Conservation (phyloP, 2,329 filamentous ascomycete genomes). For the Calonectria hawksworthii region DNA sequence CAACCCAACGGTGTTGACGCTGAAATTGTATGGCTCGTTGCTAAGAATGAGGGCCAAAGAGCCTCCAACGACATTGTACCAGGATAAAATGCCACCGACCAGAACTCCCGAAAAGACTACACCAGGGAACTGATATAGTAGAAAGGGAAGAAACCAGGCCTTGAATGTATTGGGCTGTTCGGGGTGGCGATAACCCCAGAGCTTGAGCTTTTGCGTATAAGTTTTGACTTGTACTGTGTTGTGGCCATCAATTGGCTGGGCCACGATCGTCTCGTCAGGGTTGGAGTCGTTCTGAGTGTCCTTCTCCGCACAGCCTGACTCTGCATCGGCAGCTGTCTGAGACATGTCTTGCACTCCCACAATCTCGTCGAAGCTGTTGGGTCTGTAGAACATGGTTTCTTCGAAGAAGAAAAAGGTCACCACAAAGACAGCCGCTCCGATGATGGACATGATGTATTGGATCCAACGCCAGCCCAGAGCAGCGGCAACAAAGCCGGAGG, state of each 20-base stretch:
- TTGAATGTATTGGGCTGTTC: slow-evolving; percentile 39
- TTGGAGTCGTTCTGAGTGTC: slow-evolving; percentile 10
- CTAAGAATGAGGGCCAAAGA: slow-evolving; percentile 40
- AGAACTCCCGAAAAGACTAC: slow-evolving; percentile 42
- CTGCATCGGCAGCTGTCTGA: neutral
- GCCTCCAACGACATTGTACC: slow-evolving; percentile 40
- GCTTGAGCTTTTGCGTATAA: slow-evolving; percentile 33
- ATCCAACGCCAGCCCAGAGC: slow-evolving; percentile 44
- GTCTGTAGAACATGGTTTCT: slow-evolving; percentile 43
- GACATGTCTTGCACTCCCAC: slow-evolving; percentile 1
- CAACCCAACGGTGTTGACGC: slow-evolving; percentile 38
- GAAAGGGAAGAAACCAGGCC: slow-evolving; percentile 34
- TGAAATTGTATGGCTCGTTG: slow-evolving; percentile 42
- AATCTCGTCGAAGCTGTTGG: slow-evolving; percentile 4
- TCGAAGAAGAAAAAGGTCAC: slow-evolving; percentile 42
- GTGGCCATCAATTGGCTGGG: neutral
- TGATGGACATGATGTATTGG: slow-evolving; percentile 39
- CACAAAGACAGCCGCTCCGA: slow-evolving; percentile 29
- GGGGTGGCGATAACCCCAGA: slow-evolving; percentile 36
- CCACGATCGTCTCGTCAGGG: neutral
- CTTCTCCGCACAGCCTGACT: slow-evolving; percentile 2
- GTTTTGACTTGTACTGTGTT: slow-evolving; percentile 19
- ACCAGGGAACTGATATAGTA: slow-evolving; percentile 31
- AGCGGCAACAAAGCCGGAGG: slow-evolving; percentile 40
- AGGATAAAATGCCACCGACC: slow-evolving; percentile 41